These are phyloP conservation scores for Penicillium nucicola DNA, from an alignment of 495 filamentous ascomycete genomes.

Conservation along the genomic window DNA sequence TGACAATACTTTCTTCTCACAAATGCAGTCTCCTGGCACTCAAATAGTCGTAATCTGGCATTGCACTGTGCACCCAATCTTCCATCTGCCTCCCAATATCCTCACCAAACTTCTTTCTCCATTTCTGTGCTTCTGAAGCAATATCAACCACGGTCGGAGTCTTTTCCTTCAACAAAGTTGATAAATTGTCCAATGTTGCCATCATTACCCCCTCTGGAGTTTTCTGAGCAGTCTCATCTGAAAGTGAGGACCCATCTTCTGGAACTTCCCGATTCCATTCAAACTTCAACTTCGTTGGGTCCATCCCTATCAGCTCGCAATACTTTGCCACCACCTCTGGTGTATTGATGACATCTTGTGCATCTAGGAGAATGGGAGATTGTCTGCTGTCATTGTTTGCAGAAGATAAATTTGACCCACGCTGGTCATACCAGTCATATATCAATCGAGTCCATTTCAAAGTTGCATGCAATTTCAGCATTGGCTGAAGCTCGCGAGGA, in stretches of 20 bases:
- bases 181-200: constrained; percentile 28
- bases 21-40: constrained; percentile 23
- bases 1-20: too few species aligned
- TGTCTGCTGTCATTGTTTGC: too few species aligned
- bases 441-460: constrained; percentile 32
- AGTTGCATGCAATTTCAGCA: constrained; percentile 21
- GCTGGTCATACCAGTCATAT: constrained; percentile 25
- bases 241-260: neutral
- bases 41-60: constrained; percentile 47
- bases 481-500: constrained; percentile 7
- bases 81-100: constrained; percentile 31
- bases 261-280: constrained; percentile 25
- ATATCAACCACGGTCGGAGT: constrained; percentile 32
- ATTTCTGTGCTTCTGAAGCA: constrained; percentile 37
- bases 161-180: constrained; percentile 36
- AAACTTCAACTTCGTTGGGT: constrained; percentile 29
- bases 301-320: constrained; percentile 33
- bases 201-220: constrained; percentile 20
- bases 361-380: constrained; percentile 40
- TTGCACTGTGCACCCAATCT: constrained; percentile 33
- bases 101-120: constrained; percentile 46
- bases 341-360: constrained; percentile 41
- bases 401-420: too few species aligned
- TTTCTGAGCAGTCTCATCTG: neutral
- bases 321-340: constrained; percentile 30